These are phyloP conservation scores for Phaeoacremonium minimum DNA, from an alignment of 2,329 filamentous ascomycete species.

Conservation along the genomic window DNA sequence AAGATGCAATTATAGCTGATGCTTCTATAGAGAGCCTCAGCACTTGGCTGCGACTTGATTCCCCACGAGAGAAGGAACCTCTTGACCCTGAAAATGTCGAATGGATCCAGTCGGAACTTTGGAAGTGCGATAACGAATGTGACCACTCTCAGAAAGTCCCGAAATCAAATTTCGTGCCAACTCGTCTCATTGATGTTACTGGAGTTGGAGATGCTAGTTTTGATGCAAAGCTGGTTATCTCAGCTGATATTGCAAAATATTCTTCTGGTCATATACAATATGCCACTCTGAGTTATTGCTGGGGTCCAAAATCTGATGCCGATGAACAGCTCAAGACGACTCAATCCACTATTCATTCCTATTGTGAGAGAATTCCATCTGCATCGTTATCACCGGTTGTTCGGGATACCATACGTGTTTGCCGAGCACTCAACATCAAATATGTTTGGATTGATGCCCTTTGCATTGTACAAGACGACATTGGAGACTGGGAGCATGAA, in stretches of 20 bases:
- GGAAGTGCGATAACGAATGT: neutral
- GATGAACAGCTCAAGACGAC: neutral
- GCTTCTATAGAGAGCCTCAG: neutral
- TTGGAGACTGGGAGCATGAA: constrained; percentile 13
- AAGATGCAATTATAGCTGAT: neutral
- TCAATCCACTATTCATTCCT: neutral
- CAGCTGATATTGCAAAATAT: neutral
- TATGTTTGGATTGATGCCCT: constrained; percentile 12
- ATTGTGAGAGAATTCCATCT: neutral
- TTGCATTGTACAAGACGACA: constrained; percentile 8
- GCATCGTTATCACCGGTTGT: neutral
- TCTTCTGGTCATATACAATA: neutral
- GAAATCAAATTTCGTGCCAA: neutral
- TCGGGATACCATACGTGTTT: neutral
- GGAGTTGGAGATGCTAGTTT: neutral
- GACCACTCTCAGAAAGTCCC: neutral
- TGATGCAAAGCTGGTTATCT: neutral
- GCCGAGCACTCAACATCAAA: constrained; percentile 2
- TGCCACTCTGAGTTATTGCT: constrained; percentile 1
- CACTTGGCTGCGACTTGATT: neutral
- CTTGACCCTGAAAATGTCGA: neutral
- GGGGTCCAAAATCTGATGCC: neutral
- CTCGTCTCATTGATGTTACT: neutral
- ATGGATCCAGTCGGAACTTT: neutral
- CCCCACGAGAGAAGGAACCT: neutral